Evolutionary conservation across 148 eudicot species (phyloP), one percentile per base, ranked within the genome.

Genomic region (Nepenthes gracilis): DNA sequence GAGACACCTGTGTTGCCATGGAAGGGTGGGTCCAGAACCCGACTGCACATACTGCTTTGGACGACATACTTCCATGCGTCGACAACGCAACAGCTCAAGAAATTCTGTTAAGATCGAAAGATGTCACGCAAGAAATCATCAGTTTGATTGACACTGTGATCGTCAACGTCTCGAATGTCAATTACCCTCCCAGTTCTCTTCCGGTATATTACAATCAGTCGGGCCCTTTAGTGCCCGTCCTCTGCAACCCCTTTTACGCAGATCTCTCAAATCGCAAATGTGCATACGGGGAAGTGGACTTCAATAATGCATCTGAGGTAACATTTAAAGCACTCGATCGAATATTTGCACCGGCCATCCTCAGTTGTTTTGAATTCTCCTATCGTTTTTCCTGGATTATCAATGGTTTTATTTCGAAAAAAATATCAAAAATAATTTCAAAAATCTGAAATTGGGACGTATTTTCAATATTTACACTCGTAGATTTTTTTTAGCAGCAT

Each of bases 1-100:
- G 88, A 63, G 98, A 92, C 61, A 88, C 96, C 6, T 92, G 98
- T 72, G 83, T 81, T 13, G 86, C 91, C 45, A 88, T 92, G 96
- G 78, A 88, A 52, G 75, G 88, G 36, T 92, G 98, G 98, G 96
- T 88, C 51, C 73, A 70, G 55, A 73, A 84, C 67, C 96, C 96
- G 3, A 77, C 77, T 35, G 85, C 83, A 35, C 86, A 92, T 62
- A 84, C 96, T 0, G 90, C 98, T 40, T 66, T 88, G 51, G 94
- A 85, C 57, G 88, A 84, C 45, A 86, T 88, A 14, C 76, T 92
- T 56, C 93, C 96, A 0, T 88, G 96, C 66, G 94, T 85, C 57
- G 96, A 88, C 67, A 72, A 66, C 5, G 73, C 77, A 57, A 88
- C 95, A 33, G 85, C 96, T 4, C 82, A 79, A 74, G 81, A 80